Conservation (phyloP, 495 filamentous ascomycete genomes). For the Evansstolkia leycettana region DNA sequence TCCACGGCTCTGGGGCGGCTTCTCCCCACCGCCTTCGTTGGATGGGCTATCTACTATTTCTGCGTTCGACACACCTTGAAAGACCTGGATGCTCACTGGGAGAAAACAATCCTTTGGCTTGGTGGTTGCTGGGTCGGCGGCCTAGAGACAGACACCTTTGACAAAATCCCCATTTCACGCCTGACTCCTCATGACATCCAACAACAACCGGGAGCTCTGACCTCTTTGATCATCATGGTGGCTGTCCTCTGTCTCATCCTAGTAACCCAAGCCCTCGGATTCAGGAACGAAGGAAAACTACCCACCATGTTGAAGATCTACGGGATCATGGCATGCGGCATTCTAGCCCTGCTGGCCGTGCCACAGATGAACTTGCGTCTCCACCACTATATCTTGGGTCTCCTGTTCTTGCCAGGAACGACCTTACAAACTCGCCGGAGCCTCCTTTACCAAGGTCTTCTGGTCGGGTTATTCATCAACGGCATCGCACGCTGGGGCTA, state of each 20-base stretch:
- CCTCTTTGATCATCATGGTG: constrained; percentile 52
- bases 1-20: constrained; percentile 55
- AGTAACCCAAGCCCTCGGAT: constrained; percentile 48
- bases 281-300: constrained; percentile 56
- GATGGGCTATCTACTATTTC: constrained; percentile 58
- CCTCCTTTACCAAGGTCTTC: constrained; percentile 48
- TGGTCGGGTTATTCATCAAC: constrained; percentile 53
- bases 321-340: constrained; percentile 23
- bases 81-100: constrained; percentile 50
- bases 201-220: constrained; percentile 62
- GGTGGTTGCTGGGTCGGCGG: constrained; percentile 67
- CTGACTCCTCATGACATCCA: constrained; percentile 60
- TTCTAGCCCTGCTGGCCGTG: constrained; percentile 38
- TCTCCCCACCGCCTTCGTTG: constrained; percentile 59
- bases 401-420: constrained; percentile 46
- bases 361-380: constrained; percentile 50
- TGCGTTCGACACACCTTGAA: constrained; percentile 35
- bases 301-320: constrained; percentile 57
- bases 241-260: constrained; percentile 39
- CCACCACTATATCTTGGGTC: constrained; percentile 52
- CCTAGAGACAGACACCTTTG: constrained; percentile 64
- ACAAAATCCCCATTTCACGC: constrained; percentile 61
- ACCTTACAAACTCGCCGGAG: constrained; percentile 44
- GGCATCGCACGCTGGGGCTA: constrained; percentile 56
- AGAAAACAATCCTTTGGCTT: constrained; percentile 67